These are phyloP conservation scores for Corrigiola litoralis DNA, from an alignment of 179 eudicot species.

Conservation along the genomic window DNA sequence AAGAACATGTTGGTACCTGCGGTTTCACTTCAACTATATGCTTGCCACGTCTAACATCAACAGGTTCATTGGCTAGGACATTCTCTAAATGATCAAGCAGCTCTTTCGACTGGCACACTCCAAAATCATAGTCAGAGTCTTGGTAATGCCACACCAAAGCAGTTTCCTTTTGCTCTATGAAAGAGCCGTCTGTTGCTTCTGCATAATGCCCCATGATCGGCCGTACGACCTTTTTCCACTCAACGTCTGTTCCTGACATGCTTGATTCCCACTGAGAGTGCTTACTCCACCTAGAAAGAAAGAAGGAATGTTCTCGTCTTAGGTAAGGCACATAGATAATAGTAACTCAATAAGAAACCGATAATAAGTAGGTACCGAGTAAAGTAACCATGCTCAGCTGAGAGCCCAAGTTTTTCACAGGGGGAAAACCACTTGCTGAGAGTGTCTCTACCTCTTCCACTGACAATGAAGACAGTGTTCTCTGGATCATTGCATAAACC, in stretches of 20 bases:
- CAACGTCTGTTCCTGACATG: constrained; percentile 33
- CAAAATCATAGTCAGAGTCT: constrained; percentile 72
- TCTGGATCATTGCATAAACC: constrained; percentile 59
- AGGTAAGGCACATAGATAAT: neutral
- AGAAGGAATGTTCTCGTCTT: neutral
- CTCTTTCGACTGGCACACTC: constrained; percentile 71
- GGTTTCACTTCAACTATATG: constrained; percentile 85
- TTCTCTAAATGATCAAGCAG: constrained; percentile 78
- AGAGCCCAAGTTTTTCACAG: constrained; percentile 59
- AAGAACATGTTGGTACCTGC: constrained; percentile 39
- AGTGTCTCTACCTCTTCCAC: constrained; percentile 62
- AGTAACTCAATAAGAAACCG: neutral
- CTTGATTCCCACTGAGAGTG: constrained; percentile 52
- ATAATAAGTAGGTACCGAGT: constrained; percentile 47
- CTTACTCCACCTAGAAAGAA: constrained; percentile 46
- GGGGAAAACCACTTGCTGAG: constrained; percentile 62
- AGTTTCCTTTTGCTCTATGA: constrained; percentile 67
- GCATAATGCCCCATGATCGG: constrained; percentile 77
- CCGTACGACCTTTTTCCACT: constrained; percentile 52
- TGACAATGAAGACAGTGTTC: constrained; percentile 72
- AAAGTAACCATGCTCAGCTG: constrained; percentile 84
- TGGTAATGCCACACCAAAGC: constrained; percentile 80
- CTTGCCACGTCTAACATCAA: constrained; percentile 65
- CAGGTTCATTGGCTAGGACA: constrained; percentile 84
- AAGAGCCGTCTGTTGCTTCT: constrained; percentile 79